These are phyloP conservation scores for grape (Vitis vinifera) DNA, from an alignment of 164 flowering plant species.

Conservation along the genomic window ASM3070453v1 NC_081813.1:6772001-6772500, in stretches of 20 bases:
- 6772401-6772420: background rate
- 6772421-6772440: no score
- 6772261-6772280: constrained; percentile 5
- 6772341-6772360: background rate
- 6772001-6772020: background rate
- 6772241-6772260: background rate
- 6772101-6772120: constrained; percentile 1
- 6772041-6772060: background rate
- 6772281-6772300: constrained; percentile 4
- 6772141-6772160: background rate
- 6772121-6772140: constrained; percentile 1
- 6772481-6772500: no score
- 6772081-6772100: background rate
- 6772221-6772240: background rate
- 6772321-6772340: background rate
- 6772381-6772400: background rate
- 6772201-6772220: background rate
- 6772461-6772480: no score
- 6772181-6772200: background rate
- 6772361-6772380: background rate
- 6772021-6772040: no score
- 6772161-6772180: no score
- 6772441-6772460: no score
- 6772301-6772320: background rate
- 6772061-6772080: no score